phyloP scores from a whole-genome alignment of 768 basidiomycete genomes.

The Tricholoma flavovirens region DNA sequence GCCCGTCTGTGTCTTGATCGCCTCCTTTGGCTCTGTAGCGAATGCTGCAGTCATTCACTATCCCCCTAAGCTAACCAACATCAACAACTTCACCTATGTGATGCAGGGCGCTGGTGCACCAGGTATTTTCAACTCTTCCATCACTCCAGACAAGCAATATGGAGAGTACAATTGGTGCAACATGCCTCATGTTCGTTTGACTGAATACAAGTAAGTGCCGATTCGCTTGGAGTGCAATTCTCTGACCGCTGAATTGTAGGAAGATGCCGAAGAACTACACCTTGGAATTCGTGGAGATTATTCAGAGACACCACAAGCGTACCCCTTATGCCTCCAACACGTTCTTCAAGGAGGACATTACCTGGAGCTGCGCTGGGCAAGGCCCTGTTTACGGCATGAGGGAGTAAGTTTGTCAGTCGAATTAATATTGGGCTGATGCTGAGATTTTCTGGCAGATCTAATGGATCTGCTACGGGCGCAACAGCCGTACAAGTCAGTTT shows the following conservation, averaged over 20 bases:
- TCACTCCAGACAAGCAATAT: constrained; percentile 32
- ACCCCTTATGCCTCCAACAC: constrained; percentile 47
- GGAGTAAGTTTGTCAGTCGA: constrained; percentile 17
- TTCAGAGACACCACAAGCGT: constrained; percentile 50
- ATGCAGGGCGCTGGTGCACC: constrained; percentile 38
- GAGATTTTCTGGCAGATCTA: constrained; percentile 12
- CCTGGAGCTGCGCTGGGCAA: constrained; percentile 38
- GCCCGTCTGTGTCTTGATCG: constrained; percentile 6
- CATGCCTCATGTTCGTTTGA: constrained; percentile 44
- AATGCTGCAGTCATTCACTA: constrained; percentile 29
- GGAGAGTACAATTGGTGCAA: constrained; percentile 50
- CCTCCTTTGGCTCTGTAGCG: constrained; percentile 10
- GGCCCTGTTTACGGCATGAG: constrained; percentile 32
- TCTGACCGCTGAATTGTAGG: not conserved
- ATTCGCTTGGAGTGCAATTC: not conserved
- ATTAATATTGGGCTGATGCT: not conserved
- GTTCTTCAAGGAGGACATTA: constrained; percentile 42
- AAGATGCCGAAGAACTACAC: constrained; percentile 19
- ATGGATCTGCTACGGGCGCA: constrained; percentile 21
- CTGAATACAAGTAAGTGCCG: constrained; percentile 38
- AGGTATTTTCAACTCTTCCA: constrained; percentile 40
- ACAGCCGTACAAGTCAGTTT: constrained; percentile 29
- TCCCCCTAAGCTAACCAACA: constrained; percentile 31
- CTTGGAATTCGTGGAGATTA: constrained; percentile 45
- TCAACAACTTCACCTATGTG: constrained; percentile 40